Base-by-base conservation (phyloP, 2,329 filamentous ascomycete genomes). In the Gaeumannomyces tritici region DNA sequence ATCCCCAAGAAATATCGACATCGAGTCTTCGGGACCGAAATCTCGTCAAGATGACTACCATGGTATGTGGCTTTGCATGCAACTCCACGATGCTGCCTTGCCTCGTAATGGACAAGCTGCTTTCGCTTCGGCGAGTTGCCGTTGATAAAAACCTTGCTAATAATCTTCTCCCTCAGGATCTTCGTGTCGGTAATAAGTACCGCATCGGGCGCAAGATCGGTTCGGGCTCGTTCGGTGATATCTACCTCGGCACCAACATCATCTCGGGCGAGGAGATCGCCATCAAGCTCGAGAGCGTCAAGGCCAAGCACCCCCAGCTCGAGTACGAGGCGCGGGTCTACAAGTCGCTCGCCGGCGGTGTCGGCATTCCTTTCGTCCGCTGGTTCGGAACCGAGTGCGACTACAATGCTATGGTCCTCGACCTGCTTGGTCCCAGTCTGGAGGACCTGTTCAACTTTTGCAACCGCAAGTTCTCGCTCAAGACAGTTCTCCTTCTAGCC, bases 381-480 rank as follows among this genome's bases (percentile, higher is more conserved):
- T 99, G 95, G 95, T 99, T 98, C 77, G 95, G 95, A 69, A 98
- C 93, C 65, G 95, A 99, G 80, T 98, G 93, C 78, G 95, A 98
- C 81, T 98, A 99, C 87, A 98, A 99, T 79, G 95, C 95, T 76
- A 98, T 99, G 95, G 95, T 99, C 61, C 87, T 98, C 68, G 95
- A 99, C 73, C 88, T 99, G 29, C 89, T 99, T 63, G 95, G 95
- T 54, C 95, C 95, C 68, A 95, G 89, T 72, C 80, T 99, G 77
- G 95, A 99, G 79, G 95, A 99, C 74, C 85, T 99, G 42, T 99
- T 99, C 90, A 98, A 99, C 86, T 98, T 98, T 78, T 99, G 95
- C 87, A 98, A 98, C 87, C 90, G 95, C 77, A 98, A 98, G 77
- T 99, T 98, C 82, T 97, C 95, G 15, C 81, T 99, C 69, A 99